Conservation (phyloP, 169 alveolate species). For the Toxoplasma gondii region DNA sequence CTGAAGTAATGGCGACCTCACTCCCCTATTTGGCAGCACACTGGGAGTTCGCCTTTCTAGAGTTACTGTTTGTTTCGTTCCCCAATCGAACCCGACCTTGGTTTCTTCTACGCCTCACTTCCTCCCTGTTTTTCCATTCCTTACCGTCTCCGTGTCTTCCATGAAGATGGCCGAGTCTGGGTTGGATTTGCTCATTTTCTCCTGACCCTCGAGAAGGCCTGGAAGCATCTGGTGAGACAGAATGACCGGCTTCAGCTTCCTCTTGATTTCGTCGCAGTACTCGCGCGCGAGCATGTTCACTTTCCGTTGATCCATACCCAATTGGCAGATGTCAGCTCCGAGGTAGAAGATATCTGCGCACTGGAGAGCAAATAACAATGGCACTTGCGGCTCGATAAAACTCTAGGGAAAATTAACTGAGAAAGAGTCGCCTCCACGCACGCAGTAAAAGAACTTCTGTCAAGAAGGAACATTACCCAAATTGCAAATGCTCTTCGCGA, state of each 20-base stretch:
- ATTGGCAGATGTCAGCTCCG: slow-evolving; percentile 98
- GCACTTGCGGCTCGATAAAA: neutral
- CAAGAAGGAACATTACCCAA: too few relatives aligned
- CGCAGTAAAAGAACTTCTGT: neutral
- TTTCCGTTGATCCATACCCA: slow-evolving; percentile 99
- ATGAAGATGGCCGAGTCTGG: slow-evolving; percentile 97
- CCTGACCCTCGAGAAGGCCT: slow-evolving; percentile 96
- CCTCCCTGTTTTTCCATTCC: neutral
- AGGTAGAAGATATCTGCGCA: slow-evolving; percentile 98
- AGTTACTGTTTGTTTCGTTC: neutral
- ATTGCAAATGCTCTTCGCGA: too few relatives aligned
- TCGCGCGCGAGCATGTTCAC: slow-evolving; percentile 99
- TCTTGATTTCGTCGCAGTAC: slow-evolving; percentile 74
- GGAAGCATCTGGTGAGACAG: slow-evolving; percentile 91
- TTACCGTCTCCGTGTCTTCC: slow-evolving; percentile 94
- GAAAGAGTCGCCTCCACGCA: neutral
- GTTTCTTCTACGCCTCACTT: neutral
- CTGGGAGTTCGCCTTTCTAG: neutral
- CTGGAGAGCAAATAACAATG: slow-evolving; percentile 79
- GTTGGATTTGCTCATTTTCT: slow-evolving; percentile 96
- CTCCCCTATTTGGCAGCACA: neutral
- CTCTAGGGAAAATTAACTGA: neutral
- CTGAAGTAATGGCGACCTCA: neutral
- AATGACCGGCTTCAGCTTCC: slow-evolving; percentile 86
- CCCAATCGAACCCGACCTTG: neutral